A percentile compares a stretch with the other conserved stretches of the same genome.
phyloP scores from a whole-genome alignment of 768 basidiomycete species.

The Tephrocybe sp. region DNA sequence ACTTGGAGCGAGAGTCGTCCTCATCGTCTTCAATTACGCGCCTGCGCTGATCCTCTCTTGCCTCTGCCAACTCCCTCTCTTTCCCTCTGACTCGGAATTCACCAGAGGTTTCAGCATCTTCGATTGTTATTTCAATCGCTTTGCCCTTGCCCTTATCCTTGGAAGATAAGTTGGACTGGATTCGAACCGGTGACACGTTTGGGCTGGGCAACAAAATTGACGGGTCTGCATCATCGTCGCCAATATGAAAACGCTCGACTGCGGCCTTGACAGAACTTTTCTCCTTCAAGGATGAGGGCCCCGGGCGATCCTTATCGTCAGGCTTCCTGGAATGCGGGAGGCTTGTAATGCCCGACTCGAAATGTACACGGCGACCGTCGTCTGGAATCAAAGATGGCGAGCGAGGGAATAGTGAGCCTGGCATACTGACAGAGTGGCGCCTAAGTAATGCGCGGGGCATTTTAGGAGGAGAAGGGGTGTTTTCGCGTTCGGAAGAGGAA shows the following conservation, averaged over 20 bases:
- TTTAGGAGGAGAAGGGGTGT: constrained; percentile 31
- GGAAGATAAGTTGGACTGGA: background rate
- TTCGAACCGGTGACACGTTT: constrained; percentile 30
- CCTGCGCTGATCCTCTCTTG: constrained; percentile 47
- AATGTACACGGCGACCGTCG: constrained; percentile 39
- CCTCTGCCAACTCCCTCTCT: constrained; percentile 60
- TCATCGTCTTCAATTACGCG: constrained; percentile 36
- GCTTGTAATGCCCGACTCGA: constrained; percentile 23
- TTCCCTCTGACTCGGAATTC: constrained; percentile 53
- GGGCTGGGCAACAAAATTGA: constrained; percentile 51
- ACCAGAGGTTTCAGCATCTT: constrained; percentile 37
- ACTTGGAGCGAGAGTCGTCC: constrained; percentile 31
- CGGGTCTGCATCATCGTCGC: constrained; percentile 47
- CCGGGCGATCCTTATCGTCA: constrained; percentile 9
- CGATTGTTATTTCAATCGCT: constrained; percentile 23
- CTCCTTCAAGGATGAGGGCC: constrained; percentile 26
- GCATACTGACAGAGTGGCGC: constrained; percentile 63
- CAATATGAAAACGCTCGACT: constrained; percentile 43
- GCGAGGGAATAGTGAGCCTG: constrained; percentile 73
- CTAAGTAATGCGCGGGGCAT: constrained; percentile 32
- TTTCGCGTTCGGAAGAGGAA: constrained; percentile 18
- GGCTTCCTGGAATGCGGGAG: constrained; percentile 4
- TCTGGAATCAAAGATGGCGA: constrained; percentile 62
- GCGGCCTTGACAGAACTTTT: constrained; percentile 47
- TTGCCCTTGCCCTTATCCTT: constrained; percentile 46